phyloP scores from a whole-genome alignment of 345 rosid genomes.

The Dipteronia dyeriana region DNA sequence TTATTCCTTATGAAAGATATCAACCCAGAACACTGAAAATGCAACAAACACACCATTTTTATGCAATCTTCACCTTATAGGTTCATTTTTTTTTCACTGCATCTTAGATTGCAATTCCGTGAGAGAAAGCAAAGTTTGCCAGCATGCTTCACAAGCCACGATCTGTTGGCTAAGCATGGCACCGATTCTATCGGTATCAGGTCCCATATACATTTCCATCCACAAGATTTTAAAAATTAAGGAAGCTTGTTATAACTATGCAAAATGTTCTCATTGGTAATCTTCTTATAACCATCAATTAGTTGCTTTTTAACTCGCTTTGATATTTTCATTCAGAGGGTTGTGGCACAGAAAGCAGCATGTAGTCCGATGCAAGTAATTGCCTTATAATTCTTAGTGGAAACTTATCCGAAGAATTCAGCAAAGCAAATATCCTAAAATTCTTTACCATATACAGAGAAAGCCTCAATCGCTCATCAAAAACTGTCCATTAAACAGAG shows the following conservation, averaged over 20 bases:
- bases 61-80: conserved; percentile 6
- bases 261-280: conserved; percentile 10
- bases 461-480: conserved; percentile 21
- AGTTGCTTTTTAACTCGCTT: conserved; percentile 8
- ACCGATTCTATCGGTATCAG: conserved; percentile 12
- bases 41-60: background rate
- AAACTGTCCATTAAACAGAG: conserved; percentile 24
- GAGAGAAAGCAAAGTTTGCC: conserved; percentile 4
- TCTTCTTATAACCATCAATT: conserved; percentile 20
- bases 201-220: conserved; percentile 13
- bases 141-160: conserved; percentile 19
- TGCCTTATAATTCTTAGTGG: conserved; percentile 24
- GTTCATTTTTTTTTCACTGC: conserved; percentile 9
- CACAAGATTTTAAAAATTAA: background rate
- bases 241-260: conserved; percentile 11
- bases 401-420: conserved; percentile 26
- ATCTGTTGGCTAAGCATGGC: conserved; percentile 13
- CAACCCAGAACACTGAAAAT: conserved; percentile 3
- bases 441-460: conserved; percentile 15
- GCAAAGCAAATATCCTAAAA: conserved; percentile 24
- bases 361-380: background rate
- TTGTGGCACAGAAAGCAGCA: conserved; percentile 10
- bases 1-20: background rate
- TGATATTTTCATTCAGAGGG: conserved; percentile 5
- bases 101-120: conserved; percentile 7